Evolutionary conservation across 305 asterid genomes (phyloP).

Genomic region (Rubia tinctorum): DNA sequence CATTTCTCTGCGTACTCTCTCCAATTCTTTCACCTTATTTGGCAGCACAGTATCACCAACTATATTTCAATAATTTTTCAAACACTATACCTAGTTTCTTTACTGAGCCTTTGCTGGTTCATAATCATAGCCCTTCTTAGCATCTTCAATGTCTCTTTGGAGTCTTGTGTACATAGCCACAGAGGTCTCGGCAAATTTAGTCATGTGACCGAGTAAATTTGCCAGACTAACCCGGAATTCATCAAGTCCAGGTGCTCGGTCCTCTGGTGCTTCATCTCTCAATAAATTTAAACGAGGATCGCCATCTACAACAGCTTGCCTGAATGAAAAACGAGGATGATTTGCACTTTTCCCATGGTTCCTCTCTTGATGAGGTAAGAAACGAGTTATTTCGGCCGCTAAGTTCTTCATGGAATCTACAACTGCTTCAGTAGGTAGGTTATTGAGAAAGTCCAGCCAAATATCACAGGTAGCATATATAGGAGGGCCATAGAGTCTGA

Average conservation of each 20-base stretch:
- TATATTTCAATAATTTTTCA: neutral
- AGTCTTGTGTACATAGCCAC: conserved; percentile 54
- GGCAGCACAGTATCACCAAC: neutral
- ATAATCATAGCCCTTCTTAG: conserved; percentile 54
- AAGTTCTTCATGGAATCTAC: conserved; percentile 65
- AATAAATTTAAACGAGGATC: conserved; percentile 24
- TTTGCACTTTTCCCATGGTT: conserved; percentile 46
- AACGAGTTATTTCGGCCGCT: conserved; percentile 58
- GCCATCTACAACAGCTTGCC: conserved; percentile 16
- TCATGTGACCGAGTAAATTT: conserved; percentile 59
- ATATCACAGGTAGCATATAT: conserved; percentile 73
- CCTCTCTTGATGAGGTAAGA: conserved; percentile 83
- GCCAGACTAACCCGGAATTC: conserved; percentile 54
- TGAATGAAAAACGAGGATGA: conserved; percentile 10
- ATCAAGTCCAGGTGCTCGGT: conserved; percentile 47
- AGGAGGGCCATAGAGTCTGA: conserved; percentile 76
- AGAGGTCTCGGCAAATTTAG: conserved; percentile 54
- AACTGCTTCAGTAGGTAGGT: conserved; percentile 64
- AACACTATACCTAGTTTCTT: conserved; percentile 12
- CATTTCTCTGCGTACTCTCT: conserved; percentile 4
- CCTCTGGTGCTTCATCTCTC: conserved; percentile 42
- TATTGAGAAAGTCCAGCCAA: conserved; percentile 66
- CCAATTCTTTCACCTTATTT: conserved; percentile 5
- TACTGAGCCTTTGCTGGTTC: conserved; percentile 36
- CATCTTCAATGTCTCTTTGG: conserved; percentile 47